Evolutionary conservation across 2,329 filamentous ascomycete genomes (phyloP).

Genomic region (Lachnellula subtilissima): DNA sequence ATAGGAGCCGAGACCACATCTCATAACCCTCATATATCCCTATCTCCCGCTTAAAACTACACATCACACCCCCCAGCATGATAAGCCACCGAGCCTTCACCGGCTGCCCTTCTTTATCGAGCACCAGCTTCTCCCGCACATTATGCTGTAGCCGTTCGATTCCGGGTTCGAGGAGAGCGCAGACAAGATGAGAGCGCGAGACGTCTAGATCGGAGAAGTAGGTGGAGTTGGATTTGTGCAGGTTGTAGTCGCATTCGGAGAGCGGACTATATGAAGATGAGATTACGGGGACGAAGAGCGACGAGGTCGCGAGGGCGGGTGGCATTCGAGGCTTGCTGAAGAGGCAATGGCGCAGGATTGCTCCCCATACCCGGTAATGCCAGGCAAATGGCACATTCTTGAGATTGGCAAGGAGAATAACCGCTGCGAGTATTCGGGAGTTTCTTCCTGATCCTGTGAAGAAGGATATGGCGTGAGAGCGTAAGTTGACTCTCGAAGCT

Average conservation of each 20-base stretch:
- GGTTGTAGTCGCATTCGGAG: conserved; percentile 66
- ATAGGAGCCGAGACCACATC: conserved; percentile 65
- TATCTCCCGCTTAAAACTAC: conserved; percentile 71
- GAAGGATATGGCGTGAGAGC: conserved; percentile 14
- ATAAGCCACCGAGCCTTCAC: conserved; percentile 53
- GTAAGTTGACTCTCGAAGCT: conserved; percentile 22
- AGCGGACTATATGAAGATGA: conserved; percentile 54
- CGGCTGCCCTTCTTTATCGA: conserved; percentile 37
- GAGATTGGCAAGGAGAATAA: conserved; percentile 46
- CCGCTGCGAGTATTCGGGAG: conserved; percentile 27
- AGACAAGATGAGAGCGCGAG: conserved; percentile 74
- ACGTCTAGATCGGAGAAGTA: conserved; percentile 69
- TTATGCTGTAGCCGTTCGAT: conserved; percentile 50
- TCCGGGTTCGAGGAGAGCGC: conserved; percentile 58
- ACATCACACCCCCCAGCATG: conserved; percentile 68
- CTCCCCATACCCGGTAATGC: conserved; percentile 49
- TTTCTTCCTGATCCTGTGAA: conserved; percentile 31
- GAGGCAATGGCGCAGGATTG: conserved; percentile 41
- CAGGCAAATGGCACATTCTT: conserved; percentile 56
- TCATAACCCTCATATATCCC: conserved; percentile 65
- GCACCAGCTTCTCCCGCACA: conserved; percentile 44
- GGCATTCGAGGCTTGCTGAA: conserved; percentile 36
- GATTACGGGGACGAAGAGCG: conserved; percentile 57
- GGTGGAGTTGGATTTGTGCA: conserved; percentile 67
- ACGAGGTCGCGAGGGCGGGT: conserved; percentile 26